Conservation (phyloP, 768 basidiomycete species). For the Pisolithus marmoratus region DNA sequence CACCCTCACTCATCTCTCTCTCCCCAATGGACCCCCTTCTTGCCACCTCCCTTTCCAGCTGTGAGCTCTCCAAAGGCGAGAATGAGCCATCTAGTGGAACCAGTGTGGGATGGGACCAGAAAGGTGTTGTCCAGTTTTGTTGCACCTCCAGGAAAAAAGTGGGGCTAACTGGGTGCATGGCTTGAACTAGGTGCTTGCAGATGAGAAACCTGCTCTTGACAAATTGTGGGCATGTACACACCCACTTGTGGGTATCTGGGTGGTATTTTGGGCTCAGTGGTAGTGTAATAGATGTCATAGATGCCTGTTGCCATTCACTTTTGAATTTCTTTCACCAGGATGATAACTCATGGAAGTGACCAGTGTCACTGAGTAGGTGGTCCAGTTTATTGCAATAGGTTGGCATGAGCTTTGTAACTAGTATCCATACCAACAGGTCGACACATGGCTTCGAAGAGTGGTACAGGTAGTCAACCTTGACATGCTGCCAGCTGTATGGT, state of each 20-base stretch:
- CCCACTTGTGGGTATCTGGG: conserved; percentile 10
- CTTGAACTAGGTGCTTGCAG: conserved; percentile 18
- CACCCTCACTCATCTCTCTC: not conserved
- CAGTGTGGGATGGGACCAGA: not conserved
- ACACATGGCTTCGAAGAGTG: not conserved
- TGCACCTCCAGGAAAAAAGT: conserved; percentile 15
- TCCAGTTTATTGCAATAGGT: not conserved
- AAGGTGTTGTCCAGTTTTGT: conserved; percentile 9
- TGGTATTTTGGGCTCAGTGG: not conserved
- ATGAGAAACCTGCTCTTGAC: conserved; percentile 14
- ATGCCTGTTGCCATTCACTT: conserved; percentile 1
- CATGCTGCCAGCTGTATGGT: not conserved
- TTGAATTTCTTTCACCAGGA: conserved; percentile 5
- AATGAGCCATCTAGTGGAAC: no score
- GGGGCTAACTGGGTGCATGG: conserved; percentile 7
- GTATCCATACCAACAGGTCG: not conserved
- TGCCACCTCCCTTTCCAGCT: not conserved
- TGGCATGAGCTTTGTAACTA: not conserved
- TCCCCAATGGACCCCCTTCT: no score
- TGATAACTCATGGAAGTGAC: conserved; percentile 1
- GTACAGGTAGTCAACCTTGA: no score
- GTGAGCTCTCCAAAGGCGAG: not conserved
- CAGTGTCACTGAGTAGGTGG: conserved; percentile 5
- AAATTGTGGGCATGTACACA: conserved; percentile 16
- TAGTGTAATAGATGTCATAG: no score